These are phyloP conservation scores for thale cress (Arabidopsis thaliana) DNA, from an alignment of 345 rosid genomes.

Conservation along the genomic window TAIR10.1 NC_003076.8:24617001-24617500, in stretches of 20 bases:
- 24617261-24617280: background rate
- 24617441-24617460: constrained; percentile 50
- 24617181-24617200: constrained; percentile 53
- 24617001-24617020: constrained; percentile 19
- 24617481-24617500: constrained; percentile 4
- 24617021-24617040: constrained; percentile 19
- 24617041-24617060: constrained; percentile 2
- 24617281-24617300: constrained; percentile 14
- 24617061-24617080: background rate
- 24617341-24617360: constrained; percentile 42
- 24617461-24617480: constrained; percentile 51
- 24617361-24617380: constrained; percentile 44
- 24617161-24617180: background rate
- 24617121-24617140: background rate
- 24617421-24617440: constrained; percentile 53
- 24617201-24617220: constrained; percentile 53
- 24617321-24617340: background rate
- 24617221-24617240: constrained; percentile 53
- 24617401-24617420: constrained; percentile 59
- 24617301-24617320: constrained; percentile 25
- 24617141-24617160: background rate
- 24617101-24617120: background rate
- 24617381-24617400: constrained; percentile 57
- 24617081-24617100: background rate
- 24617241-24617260: constrained; percentile 47